Evolutionary conservation across 1,284 basidiomycete genomes (phyloP).

Genomic region (Irpex sp.): DNA sequence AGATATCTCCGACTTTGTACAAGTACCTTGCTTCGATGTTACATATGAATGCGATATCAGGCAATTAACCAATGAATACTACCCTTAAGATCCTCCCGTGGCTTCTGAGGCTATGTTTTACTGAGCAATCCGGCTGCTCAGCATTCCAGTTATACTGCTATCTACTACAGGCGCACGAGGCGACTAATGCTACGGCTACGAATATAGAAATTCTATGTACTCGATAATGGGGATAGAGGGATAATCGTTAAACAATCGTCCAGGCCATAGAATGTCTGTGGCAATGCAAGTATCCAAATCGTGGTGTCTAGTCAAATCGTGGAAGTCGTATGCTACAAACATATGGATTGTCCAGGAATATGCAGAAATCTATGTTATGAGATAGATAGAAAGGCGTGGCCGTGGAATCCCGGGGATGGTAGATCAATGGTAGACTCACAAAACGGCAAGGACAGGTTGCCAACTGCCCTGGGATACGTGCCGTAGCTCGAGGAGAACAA

Average conservation of each 20-base stretch:
- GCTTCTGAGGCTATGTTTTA: background rate
- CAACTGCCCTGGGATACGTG: slow-evolving; percentile 8
- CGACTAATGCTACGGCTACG: background rate
- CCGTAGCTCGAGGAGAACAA: slow-evolving; percentile 2
- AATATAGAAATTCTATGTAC: background rate
- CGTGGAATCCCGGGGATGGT: too few species aligned
- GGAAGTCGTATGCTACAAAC: background rate
- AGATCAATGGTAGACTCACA: background rate
- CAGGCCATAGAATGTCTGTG: background rate
- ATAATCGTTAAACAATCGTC: background rate
- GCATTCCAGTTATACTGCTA: background rate
- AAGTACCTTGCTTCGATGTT: background rate
- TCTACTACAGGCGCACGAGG: background rate
- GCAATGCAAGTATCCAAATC: background rate
- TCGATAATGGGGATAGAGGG: background rate
- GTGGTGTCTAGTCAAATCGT: background rate
- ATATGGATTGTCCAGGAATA: background rate
- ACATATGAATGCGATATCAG: background rate
- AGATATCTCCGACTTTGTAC: background rate
- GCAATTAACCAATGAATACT: too few species aligned
- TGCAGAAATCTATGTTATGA: background rate
- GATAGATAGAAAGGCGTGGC: background rate
- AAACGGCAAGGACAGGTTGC: slow-evolving; percentile 5
- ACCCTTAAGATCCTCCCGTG: too few species aligned
- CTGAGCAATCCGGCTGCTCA: background rate